phyloP scores from a whole-genome alignment of 495 filamentous ascomycete species.

The Podospora sp. region DNA sequence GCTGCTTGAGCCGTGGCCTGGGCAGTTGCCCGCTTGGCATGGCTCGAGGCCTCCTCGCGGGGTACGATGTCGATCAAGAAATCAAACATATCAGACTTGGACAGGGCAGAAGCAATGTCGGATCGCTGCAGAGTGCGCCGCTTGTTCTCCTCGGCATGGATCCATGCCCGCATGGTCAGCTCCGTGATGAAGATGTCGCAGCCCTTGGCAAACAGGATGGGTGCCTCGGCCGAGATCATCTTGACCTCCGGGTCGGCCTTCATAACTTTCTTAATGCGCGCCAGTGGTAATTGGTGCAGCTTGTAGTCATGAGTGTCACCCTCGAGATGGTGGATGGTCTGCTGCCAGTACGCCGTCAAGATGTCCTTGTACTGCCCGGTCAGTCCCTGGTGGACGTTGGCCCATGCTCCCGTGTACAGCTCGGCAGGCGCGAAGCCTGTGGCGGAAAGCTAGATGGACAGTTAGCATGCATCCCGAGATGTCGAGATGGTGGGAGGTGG shows the following conservation, averaged over 20 bases:
- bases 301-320: slow-evolving; percentile 97
- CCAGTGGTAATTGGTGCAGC: slow-evolving; percentile 90
- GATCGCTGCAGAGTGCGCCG: slow-evolving; percentile 91
- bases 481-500: background rate
- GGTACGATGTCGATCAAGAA: slow-evolving; percentile 99
- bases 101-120: slow-evolving; percentile 92
- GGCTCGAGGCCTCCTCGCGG: slow-evolving; percentile 84
- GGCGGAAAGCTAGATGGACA: slow-evolving; percentile 59
- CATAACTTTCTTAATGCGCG: slow-evolving; percentile 99
- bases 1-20: slow-evolving; percentile 56
- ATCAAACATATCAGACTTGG: slow-evolving; percentile 99
- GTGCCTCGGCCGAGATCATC: slow-evolving; percentile 98
- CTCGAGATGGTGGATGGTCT: slow-evolving; percentile 93
- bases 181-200: slow-evolving; percentile 99
- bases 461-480: slow-evolving; percentile 10
- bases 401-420: slow-evolving; percentile 91
- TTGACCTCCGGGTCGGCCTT: slow-evolving; percentile 99
- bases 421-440: slow-evolving; percentile 84
- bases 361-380: slow-evolving; percentile 93
- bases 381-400: slow-evolving; percentile 96
- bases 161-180: slow-evolving; percentile 99
- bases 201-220: slow-evolving; percentile 96
- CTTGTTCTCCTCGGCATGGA: slow-evolving; percentile 99
- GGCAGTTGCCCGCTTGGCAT: slow-evolving; percentile 67
- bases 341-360: slow-evolving; percentile 97